Evolutionary conservation across 108 stramenopile species (phyloP).

Genomic region (Nannochloropsis oceanica): DNA sequence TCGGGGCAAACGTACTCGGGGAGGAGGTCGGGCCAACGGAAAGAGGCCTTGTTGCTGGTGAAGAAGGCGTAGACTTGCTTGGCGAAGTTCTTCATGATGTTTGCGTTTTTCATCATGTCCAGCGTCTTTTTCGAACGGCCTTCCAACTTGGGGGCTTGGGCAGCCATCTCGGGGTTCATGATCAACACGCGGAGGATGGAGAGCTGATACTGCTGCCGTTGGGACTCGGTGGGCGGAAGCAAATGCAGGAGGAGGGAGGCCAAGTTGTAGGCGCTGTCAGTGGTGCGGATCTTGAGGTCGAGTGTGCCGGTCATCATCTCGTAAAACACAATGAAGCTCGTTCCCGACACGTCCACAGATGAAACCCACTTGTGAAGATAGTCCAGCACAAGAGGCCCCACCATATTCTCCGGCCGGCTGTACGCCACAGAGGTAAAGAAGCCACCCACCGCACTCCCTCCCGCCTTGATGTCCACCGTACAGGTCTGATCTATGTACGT

Average conservation of each 20-base stretch:
- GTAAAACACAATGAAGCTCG: conserved; percentile 82
- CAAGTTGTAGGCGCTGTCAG: conserved; percentile 78
- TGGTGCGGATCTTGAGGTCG: conserved; percentile 58
- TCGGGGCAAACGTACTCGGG: background rate
- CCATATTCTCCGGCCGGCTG: background rate
- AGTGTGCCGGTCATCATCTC: conserved; percentile 74
- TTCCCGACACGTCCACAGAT: background rate
- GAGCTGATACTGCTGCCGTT: conserved; percentile 70
- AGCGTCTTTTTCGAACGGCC: background rate
- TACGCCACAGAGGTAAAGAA: background rate
- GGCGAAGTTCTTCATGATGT: background rate
- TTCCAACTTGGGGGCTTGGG: conserved; percentile 77
- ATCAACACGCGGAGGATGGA: conserved; percentile 71
- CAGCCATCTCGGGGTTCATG: conserved; percentile 62
- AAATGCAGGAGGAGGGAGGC: conserved; percentile 69
- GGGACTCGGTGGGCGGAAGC: conserved; percentile 70
- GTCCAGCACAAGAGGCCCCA: background rate
- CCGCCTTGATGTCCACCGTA: background rate
- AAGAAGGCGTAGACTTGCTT: background rate
- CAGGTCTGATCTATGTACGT: background rate
- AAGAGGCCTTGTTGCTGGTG: background rate
- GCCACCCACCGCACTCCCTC: background rate
- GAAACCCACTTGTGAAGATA: background rate
- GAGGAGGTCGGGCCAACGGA: background rate
- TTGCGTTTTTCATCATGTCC: background rate